Evolutionary conservation across 352 stramenopile species (phyloP).

Genomic region (Globisporangium megalacanthum): DNA sequence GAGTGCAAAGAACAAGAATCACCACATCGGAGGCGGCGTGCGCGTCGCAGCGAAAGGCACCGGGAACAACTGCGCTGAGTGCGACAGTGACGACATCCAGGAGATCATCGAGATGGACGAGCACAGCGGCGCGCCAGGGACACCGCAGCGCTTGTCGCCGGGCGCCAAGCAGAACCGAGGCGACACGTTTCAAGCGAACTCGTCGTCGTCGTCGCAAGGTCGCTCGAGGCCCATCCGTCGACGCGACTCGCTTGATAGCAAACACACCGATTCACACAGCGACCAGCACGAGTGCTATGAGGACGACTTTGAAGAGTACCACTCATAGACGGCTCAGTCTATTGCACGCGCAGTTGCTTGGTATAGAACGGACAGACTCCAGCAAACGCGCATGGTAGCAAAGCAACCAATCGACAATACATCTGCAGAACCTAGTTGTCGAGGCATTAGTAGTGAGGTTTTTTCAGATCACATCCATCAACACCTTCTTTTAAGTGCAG

Average conservation of each 20-base stretch:
- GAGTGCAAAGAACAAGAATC: conserved; percentile 5
- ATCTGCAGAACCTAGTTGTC: too few species aligned
- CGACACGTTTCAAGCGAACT: not conserved
- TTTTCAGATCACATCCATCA: too few species aligned
- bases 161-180: conserved; percentile 4
- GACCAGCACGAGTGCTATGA: conserved; percentile 66
- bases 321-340: conserved; percentile 6
- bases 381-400: too few species aligned
- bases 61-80: conserved; percentile 39
- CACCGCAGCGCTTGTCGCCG: conserved; percentile 2
- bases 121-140: not conserved
- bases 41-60: conserved; percentile 12
- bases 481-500: too few species aligned
- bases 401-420: too few species aligned
- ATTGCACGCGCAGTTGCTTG: conserved; percentile 4
- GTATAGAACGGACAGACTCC: too few species aligned
- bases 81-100: conserved; percentile 73
- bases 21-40: not conserved
- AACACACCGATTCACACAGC: conserved; percentile 21
- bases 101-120: conserved; percentile 75
- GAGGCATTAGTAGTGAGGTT: too few species aligned
- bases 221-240: conserved; percentile 4
- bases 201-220: not conserved
- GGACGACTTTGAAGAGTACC: conserved; percentile 78
- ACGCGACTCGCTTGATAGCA: conserved; percentile 10